Percentiles rank a stretch among this genome's conserved stretches.
Conservation (phyloP, 345 rosid species). For the Linum lewisii region DNA sequence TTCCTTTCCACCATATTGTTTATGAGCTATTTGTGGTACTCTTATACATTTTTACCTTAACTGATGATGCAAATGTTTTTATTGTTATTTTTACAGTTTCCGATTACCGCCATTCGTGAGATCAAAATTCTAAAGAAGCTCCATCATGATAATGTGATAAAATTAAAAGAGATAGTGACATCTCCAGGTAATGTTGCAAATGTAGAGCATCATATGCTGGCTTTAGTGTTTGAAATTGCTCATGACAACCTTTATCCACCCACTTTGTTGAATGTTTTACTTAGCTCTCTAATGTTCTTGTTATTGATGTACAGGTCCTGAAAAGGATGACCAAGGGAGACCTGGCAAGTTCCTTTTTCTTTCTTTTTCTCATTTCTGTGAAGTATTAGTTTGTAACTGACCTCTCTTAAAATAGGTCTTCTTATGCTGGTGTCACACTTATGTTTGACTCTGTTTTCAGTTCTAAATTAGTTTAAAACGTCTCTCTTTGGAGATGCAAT, state of each 20-base stretch:
- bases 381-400: not conserved
- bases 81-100: conserved; percentile 35
- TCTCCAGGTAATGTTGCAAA: conserved; percentile 43
- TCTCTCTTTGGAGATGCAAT: not conserved
- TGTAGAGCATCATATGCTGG: not conserved
- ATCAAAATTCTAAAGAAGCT: conserved; percentile 72
- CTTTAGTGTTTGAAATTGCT: not conserved
- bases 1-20: too few species aligned
- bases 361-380: not conserved
- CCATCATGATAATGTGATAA: conserved; percentile 58
- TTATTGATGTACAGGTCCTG: conserved; percentile 46
- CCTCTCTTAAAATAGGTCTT: not conserved
- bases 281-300: conserved; percentile 4
- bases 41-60: not conserved
- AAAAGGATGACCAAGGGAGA: conserved; percentile 79
- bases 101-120: conserved; percentile 76
- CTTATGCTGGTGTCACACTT: not conserved
- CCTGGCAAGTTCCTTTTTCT: conserved; percentile 42
- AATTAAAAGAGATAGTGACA: conserved; percentile 67
- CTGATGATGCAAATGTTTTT: not conserved
- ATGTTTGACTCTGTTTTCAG: not conserved
- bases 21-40: too few species aligned
- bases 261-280: not conserved
- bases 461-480: not conserved
- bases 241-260: not conserved